These are phyloP conservation scores for Ochromonadaceae sp. DNA, from an alignment of 352 stramenopile species.

Conservation along the genomic window DNA sequence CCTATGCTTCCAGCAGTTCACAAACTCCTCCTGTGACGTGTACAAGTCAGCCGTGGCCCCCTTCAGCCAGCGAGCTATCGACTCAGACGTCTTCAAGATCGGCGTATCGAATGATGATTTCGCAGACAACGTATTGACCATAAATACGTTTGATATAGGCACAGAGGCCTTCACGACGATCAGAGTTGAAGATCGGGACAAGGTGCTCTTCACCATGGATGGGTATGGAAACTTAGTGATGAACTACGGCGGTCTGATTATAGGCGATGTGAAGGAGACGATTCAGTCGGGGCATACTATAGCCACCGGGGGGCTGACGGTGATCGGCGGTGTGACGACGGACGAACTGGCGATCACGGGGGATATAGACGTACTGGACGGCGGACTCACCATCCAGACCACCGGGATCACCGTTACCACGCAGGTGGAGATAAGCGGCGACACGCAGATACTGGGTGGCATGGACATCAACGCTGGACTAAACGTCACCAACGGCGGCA, in stretches of 20 bases:
- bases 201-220: background rate
- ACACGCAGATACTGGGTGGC: background rate
- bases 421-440: too few species aligned
- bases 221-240: background rate
- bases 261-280: background rate
- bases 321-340: background rate
- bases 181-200: too few species aligned
- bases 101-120: too few species aligned
- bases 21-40: conserved; percentile 25
- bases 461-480: background rate
- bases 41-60: conserved; percentile 22
- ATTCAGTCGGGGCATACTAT: background rate
- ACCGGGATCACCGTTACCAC: too few species aligned
- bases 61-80: too few species aligned
- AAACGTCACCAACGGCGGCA: background rate
- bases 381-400: background rate
- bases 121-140: too few species aligned
- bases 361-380: background rate
- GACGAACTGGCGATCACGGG: background rate
- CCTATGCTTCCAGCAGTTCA: conserved; percentile 33
- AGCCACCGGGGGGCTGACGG: background rate
- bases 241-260: background rate
- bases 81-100: too few species aligned
- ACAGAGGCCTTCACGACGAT: too few species aligned
- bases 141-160: too few species aligned